phyloP scores from a whole-genome alignment of 1,284 basidiomycete species.

The Fistulina hepatica region DNA sequence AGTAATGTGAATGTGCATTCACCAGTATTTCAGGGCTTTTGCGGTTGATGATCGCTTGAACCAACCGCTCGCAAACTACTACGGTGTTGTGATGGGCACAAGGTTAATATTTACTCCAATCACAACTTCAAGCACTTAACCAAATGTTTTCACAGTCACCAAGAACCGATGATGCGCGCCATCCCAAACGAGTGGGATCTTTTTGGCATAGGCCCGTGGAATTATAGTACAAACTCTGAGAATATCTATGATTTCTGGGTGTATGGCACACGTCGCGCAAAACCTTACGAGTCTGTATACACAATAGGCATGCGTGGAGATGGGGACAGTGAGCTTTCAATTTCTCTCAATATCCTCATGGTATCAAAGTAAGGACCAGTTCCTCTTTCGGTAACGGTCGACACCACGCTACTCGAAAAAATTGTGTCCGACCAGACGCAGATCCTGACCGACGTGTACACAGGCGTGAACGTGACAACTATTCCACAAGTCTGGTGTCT shows the following conservation, averaged over 20 bases:
- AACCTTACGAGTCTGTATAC: constrained; percentile 47
- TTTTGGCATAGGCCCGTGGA: constrained; percentile 47
- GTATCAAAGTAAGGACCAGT: constrained; percentile 31
- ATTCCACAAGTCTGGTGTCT: constrained; percentile 60
- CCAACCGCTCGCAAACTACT: constrained; percentile 51
- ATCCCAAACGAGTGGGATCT: constrained; percentile 49
- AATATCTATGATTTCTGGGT: constrained; percentile 51
- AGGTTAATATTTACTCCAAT: constrained; percentile 24
- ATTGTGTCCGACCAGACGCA: constrained; percentile 51
- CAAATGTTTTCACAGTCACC: constrained; percentile 31
- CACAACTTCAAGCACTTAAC: neutral
- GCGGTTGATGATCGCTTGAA: constrained; percentile 56
- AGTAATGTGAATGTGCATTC: no score
- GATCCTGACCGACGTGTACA: constrained; percentile 47
- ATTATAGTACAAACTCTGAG: constrained; percentile 42
- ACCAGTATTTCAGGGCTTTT: constrained; percentile 39
- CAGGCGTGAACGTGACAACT: constrained; percentile 34
- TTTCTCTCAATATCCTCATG: neutral
- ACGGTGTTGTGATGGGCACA: constrained; percentile 63
- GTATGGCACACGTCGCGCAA: constrained; percentile 43
- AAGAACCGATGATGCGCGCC: constrained; percentile 57
- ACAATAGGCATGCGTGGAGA: constrained; percentile 60
- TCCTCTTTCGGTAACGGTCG: constrained; percentile 36
- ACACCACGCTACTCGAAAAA: constrained; percentile 41
- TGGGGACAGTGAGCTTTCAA: constrained; percentile 36